phyloP scores from a whole-genome alignment of 371 early-diverging fungal species.

The Haplosporangium sp. region DNA sequence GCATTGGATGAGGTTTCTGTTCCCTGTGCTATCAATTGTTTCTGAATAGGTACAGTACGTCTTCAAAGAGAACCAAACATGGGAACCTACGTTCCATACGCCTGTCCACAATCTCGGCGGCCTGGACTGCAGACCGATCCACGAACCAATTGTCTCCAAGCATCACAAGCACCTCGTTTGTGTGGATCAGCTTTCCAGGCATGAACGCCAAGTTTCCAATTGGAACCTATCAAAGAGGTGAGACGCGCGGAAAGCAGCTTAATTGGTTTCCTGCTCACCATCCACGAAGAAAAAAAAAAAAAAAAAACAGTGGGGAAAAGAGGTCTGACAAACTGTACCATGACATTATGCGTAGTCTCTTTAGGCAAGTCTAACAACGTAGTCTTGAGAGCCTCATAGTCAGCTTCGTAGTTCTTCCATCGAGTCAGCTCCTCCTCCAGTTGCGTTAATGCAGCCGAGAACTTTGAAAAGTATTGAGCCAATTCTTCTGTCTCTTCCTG shows the following conservation, averaged over 20 bases:
- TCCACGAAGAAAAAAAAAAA: constrained; percentile 1
- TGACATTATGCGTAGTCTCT: constrained; percentile 62
- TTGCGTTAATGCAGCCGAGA: constrained; percentile 30
- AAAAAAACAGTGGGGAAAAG: not conserved
- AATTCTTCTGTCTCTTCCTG: constrained; percentile 34
- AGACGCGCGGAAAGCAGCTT: not conserved
- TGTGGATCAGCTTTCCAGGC: constrained; percentile 88
- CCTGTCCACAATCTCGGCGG: constrained; percentile 76
- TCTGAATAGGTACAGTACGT: constrained; percentile 5
- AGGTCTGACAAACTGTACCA: constrained; percentile 54
- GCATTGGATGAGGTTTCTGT: not conserved
- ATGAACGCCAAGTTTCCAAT: constrained; percentile 89
- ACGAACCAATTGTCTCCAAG: constrained; percentile 94
- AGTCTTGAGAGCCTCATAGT: constrained; percentile 66
- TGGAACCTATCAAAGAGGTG: constrained; percentile 73
- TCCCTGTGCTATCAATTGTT: not conserved
- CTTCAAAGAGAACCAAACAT: too few relatives aligned
- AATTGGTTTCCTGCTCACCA: not conserved
- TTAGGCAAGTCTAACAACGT: constrained; percentile 65
- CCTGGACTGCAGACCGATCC: constrained; percentile 84
- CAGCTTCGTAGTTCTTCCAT: constrained; percentile 63
- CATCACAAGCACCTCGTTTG: constrained; percentile 87
- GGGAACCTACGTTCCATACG: constrained; percentile 70
- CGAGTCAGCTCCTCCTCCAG: constrained; percentile 54
- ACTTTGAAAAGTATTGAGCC: constrained; percentile 47